phyloP scores from a whole-genome alignment of 2,329 filamentous ascomycete genomes.

The Chaetomiaceae sp. region DNA sequence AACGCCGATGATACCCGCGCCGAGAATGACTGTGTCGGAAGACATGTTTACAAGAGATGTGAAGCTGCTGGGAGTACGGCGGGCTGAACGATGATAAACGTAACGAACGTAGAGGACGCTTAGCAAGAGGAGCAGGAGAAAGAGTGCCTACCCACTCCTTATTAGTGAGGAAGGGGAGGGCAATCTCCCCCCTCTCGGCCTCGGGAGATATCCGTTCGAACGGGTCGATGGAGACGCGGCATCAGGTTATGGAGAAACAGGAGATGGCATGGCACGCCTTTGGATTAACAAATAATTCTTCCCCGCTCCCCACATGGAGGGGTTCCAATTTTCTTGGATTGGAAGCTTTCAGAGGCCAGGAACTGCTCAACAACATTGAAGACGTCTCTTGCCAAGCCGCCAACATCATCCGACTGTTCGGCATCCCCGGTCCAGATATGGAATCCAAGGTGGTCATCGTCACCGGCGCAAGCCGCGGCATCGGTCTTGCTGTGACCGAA shows the following conservation, averaged over 20 bases:
- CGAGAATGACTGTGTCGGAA: constrained; percentile 62
- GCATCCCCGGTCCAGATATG: not conserved
- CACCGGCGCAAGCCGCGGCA: constrained; percentile 60
- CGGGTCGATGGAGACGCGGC: constrained; percentile 1
- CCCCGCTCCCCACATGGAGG: constrained; percentile 19
- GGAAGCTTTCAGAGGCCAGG: not conserved
- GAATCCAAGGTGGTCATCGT: constrained; percentile 66
- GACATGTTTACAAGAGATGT: constrained; percentile 32
- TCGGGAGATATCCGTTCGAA: constrained; percentile 3
- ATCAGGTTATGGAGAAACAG: constrained; percentile 2
- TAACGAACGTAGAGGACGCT: not conserved
- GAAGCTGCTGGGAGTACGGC: no score
- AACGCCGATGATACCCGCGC: constrained; percentile 65
- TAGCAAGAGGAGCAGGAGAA: not conserved
- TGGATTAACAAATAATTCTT: constrained; percentile 8
- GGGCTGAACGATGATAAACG: not conserved
- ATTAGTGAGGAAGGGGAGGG: not conserved
- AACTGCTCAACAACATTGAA: not conserved
- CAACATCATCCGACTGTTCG: not conserved
- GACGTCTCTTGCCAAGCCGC: constrained; percentile 2
- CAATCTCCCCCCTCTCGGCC: not conserved
- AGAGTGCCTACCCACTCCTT: not conserved
- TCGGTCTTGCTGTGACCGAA: constrained; percentile 54
- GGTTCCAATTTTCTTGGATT: constrained; percentile 5
- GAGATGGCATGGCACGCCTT: not conserved